Base-by-base conservation (phyloP, 1,284 basidiomycete genomes). In the Cryptococcus floricola region DNA sequence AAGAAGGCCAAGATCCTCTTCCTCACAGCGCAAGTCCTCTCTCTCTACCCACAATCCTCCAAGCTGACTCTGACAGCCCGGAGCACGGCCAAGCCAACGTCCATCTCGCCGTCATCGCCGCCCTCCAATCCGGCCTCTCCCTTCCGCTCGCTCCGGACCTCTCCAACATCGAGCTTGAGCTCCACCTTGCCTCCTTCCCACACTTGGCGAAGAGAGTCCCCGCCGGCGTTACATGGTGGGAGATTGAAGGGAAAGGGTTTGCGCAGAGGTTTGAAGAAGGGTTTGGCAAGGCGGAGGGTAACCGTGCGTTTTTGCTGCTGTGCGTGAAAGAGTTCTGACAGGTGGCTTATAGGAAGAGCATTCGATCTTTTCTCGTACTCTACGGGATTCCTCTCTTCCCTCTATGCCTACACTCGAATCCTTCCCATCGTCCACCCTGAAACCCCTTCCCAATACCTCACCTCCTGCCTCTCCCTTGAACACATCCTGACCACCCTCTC, bases 371-470 rank as follows among this genome's bases (percentile, higher is more conserved):
- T 42, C 6, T 42, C 16, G 0, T 19, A 42, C 39, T 16, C 39
- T 16, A 16, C 39, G 1, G 39, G 39, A 16, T 42, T 42, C 39
- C 14, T 7, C 16, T 16, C 16, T 7, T 16, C 39, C 14, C 16
- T n/a, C 8, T 16, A 16, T 13, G 39, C 39, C 19, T 42, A 19
- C 16, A 19, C 16, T 8, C 16, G 7, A 13, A 19, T 42, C 14
- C 39, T 42, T 1, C 16, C 39, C 39, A 7, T 42, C 14, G 7
- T 16, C 16, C 39, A 42, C 19, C 16, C 16, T 1, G 39, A 42
- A 19, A 42, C 39, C 3, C 53, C 59, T 1, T 48, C 52, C n/a
- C 57, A 64, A 23, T 67, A 67, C 47, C 27, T 67, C 38, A 39
- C 34, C 5, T 46, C 56, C 6, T 58, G 61, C 18, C 16, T 55